phyloP scores from a whole-genome alignment of 2,329 filamentous ascomycete genomes.

The Beauveria sp. region DNA sequence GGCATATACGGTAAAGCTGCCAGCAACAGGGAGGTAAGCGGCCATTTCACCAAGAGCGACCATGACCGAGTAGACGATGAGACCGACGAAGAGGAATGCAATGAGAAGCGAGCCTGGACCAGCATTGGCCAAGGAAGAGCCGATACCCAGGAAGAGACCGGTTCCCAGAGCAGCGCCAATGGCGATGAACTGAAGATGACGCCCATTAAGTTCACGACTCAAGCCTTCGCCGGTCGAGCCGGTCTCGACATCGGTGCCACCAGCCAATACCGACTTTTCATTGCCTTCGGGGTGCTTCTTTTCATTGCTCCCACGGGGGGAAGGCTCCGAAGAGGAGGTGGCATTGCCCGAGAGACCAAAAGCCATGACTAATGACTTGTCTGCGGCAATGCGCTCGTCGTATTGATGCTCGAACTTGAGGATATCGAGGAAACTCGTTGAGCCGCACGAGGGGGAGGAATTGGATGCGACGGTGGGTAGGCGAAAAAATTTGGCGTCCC shows the following conservation, averaged over 20 bases:
- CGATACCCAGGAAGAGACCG: conserved; percentile 63
- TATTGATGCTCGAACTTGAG: neutral
- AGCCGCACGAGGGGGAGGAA: neutral
- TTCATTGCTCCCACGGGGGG: conserved; percentile 2
- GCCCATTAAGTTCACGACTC: conserved; percentile 28
- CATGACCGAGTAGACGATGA: conserved; percentile 71
- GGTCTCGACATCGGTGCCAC: conserved; percentile 26
- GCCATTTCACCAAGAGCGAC: conserved; percentile 64
- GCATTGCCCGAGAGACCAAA: neutral
- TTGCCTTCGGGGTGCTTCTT: neutral
- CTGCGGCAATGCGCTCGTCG: neutral
- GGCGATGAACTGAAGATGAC: conserved; percentile 43
- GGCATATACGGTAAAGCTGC: conserved; percentile 70
- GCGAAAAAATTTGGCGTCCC: neutral
- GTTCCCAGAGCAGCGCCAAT: conserved; percentile 62
- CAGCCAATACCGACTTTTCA: conserved; percentile 2
- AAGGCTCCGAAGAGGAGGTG: conserved; percentile 4
- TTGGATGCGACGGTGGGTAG: neutral
- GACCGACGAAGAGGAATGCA: conserved; percentile 61
- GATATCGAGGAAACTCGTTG: neutral
- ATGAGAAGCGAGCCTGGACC: conserved; percentile 61
- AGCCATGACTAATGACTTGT: neutral
- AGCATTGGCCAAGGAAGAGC: conserved; percentile 51
- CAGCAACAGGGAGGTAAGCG: conserved; percentile 68
- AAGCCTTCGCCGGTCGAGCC: conserved; percentile 27